Evolutionary conservation across 257 asterid species (phyloP).

Genomic region (Ocimum tenuiflorum): DNA sequence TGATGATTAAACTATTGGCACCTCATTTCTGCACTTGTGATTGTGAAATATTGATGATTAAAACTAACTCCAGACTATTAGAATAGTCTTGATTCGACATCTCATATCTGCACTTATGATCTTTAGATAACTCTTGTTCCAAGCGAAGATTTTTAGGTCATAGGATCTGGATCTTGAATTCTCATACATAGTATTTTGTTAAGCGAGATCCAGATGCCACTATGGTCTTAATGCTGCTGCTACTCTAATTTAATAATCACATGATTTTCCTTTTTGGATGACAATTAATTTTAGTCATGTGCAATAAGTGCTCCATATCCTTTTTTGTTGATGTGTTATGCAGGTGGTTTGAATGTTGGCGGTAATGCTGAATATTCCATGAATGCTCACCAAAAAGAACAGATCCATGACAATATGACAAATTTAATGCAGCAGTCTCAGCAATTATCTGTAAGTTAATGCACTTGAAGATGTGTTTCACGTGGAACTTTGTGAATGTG

Average conservation of each 20-base stretch:
- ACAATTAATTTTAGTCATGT: background rate
- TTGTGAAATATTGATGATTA: too few species aligned
- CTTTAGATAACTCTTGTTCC: too few species aligned
- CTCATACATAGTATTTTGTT: background rate
- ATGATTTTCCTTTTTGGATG: conserved; percentile 1
- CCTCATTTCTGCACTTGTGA: too few species aligned
- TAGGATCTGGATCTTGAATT: too few species aligned
- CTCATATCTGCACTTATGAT: too few species aligned
- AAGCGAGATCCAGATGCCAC: background rate
- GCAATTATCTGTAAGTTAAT: conserved; percentile 59
- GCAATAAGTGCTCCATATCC: background rate
- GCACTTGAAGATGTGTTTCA: conserved; percentile 9
- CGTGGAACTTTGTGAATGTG: conserved; percentile 13
- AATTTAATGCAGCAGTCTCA: conserved; percentile 79
- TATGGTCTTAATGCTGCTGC: background rate
- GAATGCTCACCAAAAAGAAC: conserved; percentile 66
- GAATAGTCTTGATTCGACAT: background rate
- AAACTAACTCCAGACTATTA: background rate
- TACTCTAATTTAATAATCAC: conserved; percentile 10
- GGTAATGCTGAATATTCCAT: conserved; percentile 50
- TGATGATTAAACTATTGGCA: conserved; percentile 8
- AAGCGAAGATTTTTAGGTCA: too few species aligned
- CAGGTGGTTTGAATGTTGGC: conserved; percentile 44
- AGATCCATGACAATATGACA: conserved; percentile 58
- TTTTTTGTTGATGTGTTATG: conserved; percentile 11